Evolutionary conservation across 306 rosid species (phyloP), one percentile per base, ranked within the genome.

Genomic region (Trifolium fragiferum): DNA sequence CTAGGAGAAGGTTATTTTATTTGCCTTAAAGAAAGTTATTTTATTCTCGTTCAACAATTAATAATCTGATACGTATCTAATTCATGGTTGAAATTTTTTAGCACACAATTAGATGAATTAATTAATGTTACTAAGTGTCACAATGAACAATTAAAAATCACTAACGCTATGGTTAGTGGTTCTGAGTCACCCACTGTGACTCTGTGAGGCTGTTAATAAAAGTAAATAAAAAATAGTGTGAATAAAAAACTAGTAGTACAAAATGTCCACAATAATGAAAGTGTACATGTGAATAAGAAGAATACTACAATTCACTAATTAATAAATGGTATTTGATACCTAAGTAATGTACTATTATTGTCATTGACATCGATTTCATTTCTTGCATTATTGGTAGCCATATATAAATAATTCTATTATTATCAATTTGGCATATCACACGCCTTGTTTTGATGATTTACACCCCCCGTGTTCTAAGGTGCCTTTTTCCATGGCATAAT

Each of bases 351-450:
- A 12, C 49, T 58, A 59, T 81, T 25, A 50, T 72, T 76, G 21
- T 67, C 73, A 82, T 10, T 18, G 41, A 47, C 32, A 50, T 57
- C 72, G 12, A 69, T 76, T 62, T 44, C 63, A 9, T 76, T 32
- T 32, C 18, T 66, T 72, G 68, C 58, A 72, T 82, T 72, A 72
- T 77, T 82, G 62, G 66, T 66, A 66, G 68, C 69, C 80, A 63
- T 55, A 63, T 69, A 63, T 81, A 63, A 13, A 30, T 41, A 75
- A 15, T 41, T 47, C 9, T 35, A 44, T 35, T 35, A 35, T 75
- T 75, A 37, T 75, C 3, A 27, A n/a, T 50, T 53, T 15, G 21
- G 58, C 16, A 25, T 50, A 43, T 2, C 38, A 23, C 70, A 74
- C 68, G 61, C 40, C 64, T 49, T 49, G 46, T 80, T 41, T 16